A percentile compares a stretch with the other conserved stretches of the same genome.
Evolutionary conservation across 768 basidiomycete species (phyloP).

Genomic region (Neoboletus brunneissimus): DNA sequence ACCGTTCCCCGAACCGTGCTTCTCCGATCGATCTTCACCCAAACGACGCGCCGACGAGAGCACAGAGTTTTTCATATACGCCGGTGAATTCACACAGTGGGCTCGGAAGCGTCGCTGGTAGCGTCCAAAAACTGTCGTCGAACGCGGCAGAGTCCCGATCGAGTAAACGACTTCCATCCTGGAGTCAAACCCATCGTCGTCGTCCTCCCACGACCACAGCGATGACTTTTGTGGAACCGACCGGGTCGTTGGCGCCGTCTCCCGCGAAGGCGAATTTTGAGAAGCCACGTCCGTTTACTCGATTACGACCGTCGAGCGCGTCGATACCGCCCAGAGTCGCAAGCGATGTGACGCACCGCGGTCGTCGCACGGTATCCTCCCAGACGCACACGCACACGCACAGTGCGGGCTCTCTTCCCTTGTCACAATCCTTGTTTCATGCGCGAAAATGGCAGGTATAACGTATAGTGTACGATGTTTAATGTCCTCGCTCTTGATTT

Average conservation of each 20-base stretch:
- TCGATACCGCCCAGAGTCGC: neutral
- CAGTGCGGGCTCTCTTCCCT: neutral
- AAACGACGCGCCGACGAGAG: conserved; percentile 4
- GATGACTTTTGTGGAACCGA: neutral
- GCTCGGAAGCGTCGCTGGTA: conserved; percentile 3
- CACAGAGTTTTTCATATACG: conserved; percentile 12
- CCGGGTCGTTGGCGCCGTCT: neutral
- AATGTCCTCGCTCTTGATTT: neutral
- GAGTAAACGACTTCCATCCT: conserved; percentile 18
- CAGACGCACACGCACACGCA: conserved; percentile 7
- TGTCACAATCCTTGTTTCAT: neutral
- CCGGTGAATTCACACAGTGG: neutral
- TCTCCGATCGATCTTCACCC: conserved; percentile 25
- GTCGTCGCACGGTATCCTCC: conserved; percentile 2
- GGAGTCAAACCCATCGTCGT: conserved; percentile 3
- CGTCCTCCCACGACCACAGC: neutral
- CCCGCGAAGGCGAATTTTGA: neutral
- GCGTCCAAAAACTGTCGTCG: conserved; percentile 7
- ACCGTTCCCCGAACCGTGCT: conserved; percentile 1
- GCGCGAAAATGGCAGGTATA: conserved; percentile 9
- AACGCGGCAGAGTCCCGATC: conserved; percentile 6
- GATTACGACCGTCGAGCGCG: conserved; percentile 1
- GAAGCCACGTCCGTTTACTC: neutral
- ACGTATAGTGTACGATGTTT: neutral
- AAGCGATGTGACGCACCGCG: conserved; percentile 1